These are phyloP conservation scores for Globisporangium mamillatum DNA, from an alignment of 352 stramenopile genomes.

Conservation along the genomic window DNA sequence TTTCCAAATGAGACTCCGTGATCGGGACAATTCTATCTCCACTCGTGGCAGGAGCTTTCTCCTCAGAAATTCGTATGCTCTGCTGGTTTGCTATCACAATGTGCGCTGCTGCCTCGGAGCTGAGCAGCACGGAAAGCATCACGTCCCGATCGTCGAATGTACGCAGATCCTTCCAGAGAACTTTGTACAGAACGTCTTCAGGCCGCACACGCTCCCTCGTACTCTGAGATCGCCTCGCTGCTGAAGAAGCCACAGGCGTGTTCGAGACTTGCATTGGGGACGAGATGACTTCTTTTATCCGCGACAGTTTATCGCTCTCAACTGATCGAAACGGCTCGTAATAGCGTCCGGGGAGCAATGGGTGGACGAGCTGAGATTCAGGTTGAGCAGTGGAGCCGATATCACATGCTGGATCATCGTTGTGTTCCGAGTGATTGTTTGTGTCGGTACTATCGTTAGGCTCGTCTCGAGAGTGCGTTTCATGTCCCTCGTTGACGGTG, in stretches of 20 bases:
- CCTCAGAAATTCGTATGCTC: not conserved
- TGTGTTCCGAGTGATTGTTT: not conserved
- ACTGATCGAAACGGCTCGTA: conserved; percentile 19
- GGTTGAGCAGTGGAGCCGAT: not conserved
- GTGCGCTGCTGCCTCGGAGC: conserved; percentile 29
- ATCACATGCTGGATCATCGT: not conserved
- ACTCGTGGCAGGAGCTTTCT: not conserved
- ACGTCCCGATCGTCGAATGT: conserved; percentile 16
- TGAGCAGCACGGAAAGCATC: conserved; percentile 35
- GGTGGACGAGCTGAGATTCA: not conserved
- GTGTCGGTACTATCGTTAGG: not conserved
- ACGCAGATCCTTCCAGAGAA: conserved; percentile 39
- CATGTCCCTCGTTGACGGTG: not conserved
- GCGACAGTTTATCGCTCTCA: not conserved
- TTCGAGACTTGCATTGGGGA: not conserved
- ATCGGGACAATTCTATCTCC: conserved; percentile 16
- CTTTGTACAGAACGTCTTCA: conserved; percentile 36
- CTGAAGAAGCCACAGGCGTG: not conserved
- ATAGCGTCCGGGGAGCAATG: conserved; percentile 17
- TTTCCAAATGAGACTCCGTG: conserved; percentile 18
- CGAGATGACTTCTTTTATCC: not conserved
- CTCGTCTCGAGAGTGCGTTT: not conserved
- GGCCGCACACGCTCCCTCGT: not conserved
- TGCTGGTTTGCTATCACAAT: conserved; percentile 12
- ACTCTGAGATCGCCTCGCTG: not conserved